Percentiles rank a stretch among this genome's conserved stretches.
These are phyloP conservation scores for Aspergillus pseudotamarii DNA, from an alignment of 2,329 filamentous ascomycete species.

Conservation along the genomic window DNA sequence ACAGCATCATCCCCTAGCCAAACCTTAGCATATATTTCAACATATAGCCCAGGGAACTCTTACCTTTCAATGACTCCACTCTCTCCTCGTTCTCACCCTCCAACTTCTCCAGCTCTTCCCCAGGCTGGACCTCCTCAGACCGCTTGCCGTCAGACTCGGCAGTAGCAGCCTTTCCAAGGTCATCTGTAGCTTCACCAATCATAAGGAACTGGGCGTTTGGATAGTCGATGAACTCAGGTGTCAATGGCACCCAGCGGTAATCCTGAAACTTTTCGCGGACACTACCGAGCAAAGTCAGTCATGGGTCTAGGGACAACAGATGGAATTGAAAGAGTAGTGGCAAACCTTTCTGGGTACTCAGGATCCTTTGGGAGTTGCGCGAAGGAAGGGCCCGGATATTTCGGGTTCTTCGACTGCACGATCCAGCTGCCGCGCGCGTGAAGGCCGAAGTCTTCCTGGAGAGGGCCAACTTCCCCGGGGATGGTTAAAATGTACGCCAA, in stretches of 20 bases:
- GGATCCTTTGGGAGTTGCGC: conserved; percentile 66
- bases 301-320: background rate
- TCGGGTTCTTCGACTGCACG: conserved; percentile 78
- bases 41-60: conserved; percentile 2
- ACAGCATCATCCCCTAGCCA: conserved; percentile 59
- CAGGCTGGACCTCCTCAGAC: conserved; percentile 62
- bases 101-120: conserved; percentile 73
- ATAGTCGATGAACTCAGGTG: conserved; percentile 75
- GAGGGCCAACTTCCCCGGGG: conserved; percentile 67
- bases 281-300: conserved; percentile 39
- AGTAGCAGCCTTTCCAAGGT: conserved; percentile 38
- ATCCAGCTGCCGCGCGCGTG: conserved; percentile 74
- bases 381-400: conserved; percentile 65
- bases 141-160: conserved; percentile 49
- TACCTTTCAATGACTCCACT: conserved; percentile 62
- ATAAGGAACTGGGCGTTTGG: conserved; percentile 76
- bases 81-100: conserved; percentile 74
- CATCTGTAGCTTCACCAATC: conserved; percentile 61
- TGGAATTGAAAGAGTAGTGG: background rate
- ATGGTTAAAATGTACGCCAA: conserved; percentile 79
- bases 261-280: conserved; percentile 72
- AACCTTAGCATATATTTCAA: background rate
- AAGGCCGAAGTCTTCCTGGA: conserved; percentile 76
- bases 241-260: conserved; percentile 73
- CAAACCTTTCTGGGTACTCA: conserved; percentile 70